A percentile compares a stretch with the other conserved stretches of the same genome.
Conservation (phyloP, 805 yeast species). For the Cyberlindnera meyerae region DNA sequence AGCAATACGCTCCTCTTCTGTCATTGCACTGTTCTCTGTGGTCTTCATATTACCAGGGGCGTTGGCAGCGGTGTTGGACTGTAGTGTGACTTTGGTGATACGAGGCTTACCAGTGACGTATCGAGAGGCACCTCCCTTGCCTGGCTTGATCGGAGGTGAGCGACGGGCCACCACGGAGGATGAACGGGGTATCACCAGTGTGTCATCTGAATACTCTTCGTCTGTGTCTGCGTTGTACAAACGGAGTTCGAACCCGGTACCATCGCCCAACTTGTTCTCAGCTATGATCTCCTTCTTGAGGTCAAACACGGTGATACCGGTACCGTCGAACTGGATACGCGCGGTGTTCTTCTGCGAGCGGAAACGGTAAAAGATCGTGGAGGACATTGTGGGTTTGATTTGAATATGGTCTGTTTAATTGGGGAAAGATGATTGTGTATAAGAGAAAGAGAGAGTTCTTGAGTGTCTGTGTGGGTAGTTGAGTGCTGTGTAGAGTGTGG, state of each 20-base stretch:
- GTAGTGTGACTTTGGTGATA: slow-evolving; percentile 31
- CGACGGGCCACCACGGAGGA: slow-evolving; percentile 77
- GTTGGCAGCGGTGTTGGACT: slow-evolving; percentile 9
- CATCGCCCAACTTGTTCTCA: slow-evolving; percentile 76
- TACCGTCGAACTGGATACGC: slow-evolving; percentile 87
- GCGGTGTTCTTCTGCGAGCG: slow-evolving; percentile 76
- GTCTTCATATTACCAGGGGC: slow-evolving; percentile 8
- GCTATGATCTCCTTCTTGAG: slow-evolving; percentile 83
- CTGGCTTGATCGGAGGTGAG: slow-evolving; percentile 54
- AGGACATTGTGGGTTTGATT: slow-evolving; percentile 79
- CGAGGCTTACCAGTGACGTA: slow-evolving; percentile 72
- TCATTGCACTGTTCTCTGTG: slow-evolving; percentile 21
- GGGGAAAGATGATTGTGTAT: no score
- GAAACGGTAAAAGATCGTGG: slow-evolving; percentile 83
- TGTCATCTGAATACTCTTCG: slow-evolving; percentile 82
- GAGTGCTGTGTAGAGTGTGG: no score
- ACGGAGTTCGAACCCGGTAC: slow-evolving; percentile 75
- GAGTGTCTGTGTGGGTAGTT: no score
- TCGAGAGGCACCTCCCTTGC: slow-evolving; percentile 53
- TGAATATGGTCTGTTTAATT: no score
- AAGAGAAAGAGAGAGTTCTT: no score
- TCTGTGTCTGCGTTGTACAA: slow-evolving; percentile 66
- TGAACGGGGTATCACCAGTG: slow-evolving; percentile 86
- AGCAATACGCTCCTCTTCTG: slow-evolving; percentile 85
- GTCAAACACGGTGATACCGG: slow-evolving; percentile 93